Conservation (phyloP, 345 rosid species). For the Leavenworthia alabamica region DNA sequence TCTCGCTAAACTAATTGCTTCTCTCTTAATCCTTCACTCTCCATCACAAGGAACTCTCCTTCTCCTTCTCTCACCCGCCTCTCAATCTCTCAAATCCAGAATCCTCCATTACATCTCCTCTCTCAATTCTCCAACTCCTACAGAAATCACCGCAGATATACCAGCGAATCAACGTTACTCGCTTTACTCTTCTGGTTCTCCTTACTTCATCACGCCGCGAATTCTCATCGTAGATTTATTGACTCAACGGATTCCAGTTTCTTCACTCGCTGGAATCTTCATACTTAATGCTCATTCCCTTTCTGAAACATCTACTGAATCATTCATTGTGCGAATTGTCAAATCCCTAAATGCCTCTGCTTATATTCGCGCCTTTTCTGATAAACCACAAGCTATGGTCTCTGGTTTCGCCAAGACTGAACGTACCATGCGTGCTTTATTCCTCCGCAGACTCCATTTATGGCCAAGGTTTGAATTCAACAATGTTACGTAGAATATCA, state of each 20-base stretch:
- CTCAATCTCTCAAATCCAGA: slow-evolving; percentile 61
- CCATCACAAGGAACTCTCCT: slow-evolving; percentile 69
- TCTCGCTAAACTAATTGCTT: slow-evolving; percentile 54
- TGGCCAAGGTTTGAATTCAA: slow-evolving; percentile 83
- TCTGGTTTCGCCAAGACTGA: slow-evolving; percentile 91
- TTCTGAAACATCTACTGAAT: slow-evolving; percentile 78
- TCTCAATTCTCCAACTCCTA: slow-evolving; percentile 32
- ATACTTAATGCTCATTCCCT: slow-evolving; percentile 62
- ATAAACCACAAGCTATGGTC: slow-evolving; percentile 80
- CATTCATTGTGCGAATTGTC: slow-evolving; percentile 75
- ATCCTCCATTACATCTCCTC: slow-evolving; percentile 41
- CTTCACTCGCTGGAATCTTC: slow-evolving; percentile 55
- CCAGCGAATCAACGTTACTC: slow-evolving; percentile 67
- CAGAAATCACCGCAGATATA: slow-evolving; percentile 78
- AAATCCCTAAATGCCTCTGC: slow-evolving; percentile 47
- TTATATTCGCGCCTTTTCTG: slow-evolving; percentile 64
- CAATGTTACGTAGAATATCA: no score
- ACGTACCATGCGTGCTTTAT: slow-evolving; percentile 74
- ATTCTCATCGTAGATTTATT: slow-evolving; percentile 90
- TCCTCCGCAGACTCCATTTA: slow-evolving; percentile 53
- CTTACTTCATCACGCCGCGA: slow-evolving; percentile 70
- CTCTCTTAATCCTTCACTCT: slow-evolving; percentile 62
- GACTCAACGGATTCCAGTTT: slow-evolving; percentile 49
- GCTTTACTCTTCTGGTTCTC: slow-evolving; percentile 67
- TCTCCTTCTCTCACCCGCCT: slow-evolving; percentile 49